These are phyloP conservation scores for Boletus eberwhitei DNA, from an alignment of 768 basidiomycete species.

Conservation along the genomic window DNA sequence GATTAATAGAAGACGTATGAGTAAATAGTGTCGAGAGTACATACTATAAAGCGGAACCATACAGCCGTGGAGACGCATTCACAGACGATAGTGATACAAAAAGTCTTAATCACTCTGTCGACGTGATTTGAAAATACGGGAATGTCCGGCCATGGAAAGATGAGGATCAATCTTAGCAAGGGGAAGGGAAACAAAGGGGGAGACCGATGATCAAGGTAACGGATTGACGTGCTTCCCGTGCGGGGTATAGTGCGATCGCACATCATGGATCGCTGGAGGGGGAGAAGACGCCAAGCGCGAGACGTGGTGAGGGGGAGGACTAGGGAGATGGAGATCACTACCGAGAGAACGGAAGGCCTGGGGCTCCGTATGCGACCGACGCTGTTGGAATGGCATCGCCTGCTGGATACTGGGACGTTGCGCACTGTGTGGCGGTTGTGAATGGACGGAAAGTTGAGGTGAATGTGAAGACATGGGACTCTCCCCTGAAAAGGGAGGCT, in stretches of 20 bases:
- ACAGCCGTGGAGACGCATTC: constrained; percentile 20
- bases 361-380: constrained; percentile 57
- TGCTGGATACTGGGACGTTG: constrained; percentile 41
- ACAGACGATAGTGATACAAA: constrained; percentile 34
- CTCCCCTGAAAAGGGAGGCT: constrained; percentile 45
- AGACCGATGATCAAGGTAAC: constrained; percentile 38
- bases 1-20: constrained; percentile 31
- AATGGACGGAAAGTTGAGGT: constrained; percentile 38
- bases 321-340: constrained; percentile 49
- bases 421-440: constrained; percentile 32
- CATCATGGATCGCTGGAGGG: constrained; percentile 35
- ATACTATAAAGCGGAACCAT: constrained; percentile 31
- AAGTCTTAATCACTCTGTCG: constrained; percentile 23
- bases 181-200: constrained; percentile 15
- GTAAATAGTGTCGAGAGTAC: constrained; percentile 32
- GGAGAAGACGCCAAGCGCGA: constrained; percentile 45
- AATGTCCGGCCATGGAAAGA: constrained; percentile 23
- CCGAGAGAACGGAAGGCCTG: constrained; percentile 48
- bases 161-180: constrained; percentile 21
- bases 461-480: constrained; percentile 42
- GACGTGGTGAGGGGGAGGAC: constrained; percentile 39
- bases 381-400: constrained; percentile 49
- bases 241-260: constrained; percentile 36
- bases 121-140: constrained; percentile 30
- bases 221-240: constrained; percentile 48